These are phyloP conservation scores for Hippophae tibetana DNA, from an alignment of 306 rosid genomes.

Conservation along the genomic window DNA sequence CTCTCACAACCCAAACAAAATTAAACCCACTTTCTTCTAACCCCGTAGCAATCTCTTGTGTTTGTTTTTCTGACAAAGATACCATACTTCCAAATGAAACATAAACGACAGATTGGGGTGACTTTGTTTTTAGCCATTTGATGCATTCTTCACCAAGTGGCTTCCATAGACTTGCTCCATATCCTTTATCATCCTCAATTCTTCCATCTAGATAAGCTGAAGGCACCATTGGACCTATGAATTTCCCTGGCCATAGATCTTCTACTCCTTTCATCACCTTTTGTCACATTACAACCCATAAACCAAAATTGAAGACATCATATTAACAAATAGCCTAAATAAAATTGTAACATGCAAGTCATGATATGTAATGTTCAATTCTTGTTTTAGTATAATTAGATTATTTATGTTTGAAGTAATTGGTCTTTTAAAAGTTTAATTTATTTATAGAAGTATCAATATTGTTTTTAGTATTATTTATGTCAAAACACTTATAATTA, in stretches of 20 bases:
- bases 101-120: constrained; percentile 26
- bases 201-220: constrained; percentile 37
- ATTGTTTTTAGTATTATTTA: no score
- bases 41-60: constrained; percentile 27
- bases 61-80: constrained; percentile 17
- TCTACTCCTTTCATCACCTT: constrained; percentile 11
- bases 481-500: no score
- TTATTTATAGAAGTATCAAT: no score
- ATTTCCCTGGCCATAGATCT: constrained; percentile 24
- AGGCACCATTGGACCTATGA: constrained; percentile 39
- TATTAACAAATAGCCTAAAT: no score
- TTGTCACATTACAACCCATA: no score
- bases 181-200: constrained; percentile 19
- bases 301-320: no score
- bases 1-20: constrained; percentile 35
- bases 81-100: constrained; percentile 45
- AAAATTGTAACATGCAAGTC: no score
- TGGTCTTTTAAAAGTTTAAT: no score
- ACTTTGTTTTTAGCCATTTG: constrained; percentile 27
- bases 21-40: constrained; percentile 19
- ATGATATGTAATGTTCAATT: no score
- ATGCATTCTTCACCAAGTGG: constrained; percentile 14
- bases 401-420: no score
- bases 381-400: no score
- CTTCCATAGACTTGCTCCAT: constrained; percentile 31